Evolutionary conservation across 371 early-diverging fungal genomes (phyloP).

Genomic region (Dichotomocladium elegans): DNA sequence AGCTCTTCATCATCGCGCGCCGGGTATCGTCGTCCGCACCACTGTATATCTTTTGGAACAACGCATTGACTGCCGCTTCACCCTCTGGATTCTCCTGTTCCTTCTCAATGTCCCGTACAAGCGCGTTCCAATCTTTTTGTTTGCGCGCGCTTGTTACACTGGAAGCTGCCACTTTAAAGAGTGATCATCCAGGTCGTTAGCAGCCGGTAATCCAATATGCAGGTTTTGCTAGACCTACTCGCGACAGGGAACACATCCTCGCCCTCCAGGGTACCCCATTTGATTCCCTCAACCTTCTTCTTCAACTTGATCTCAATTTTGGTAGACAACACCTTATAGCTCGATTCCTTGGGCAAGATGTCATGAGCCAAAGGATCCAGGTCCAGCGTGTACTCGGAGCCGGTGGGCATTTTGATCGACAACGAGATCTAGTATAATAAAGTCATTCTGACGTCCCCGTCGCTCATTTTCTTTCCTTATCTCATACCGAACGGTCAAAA

Average conservation of each 20-base stretch:
- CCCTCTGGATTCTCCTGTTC: slow-evolving; percentile 82
- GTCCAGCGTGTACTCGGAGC: slow-evolving; percentile 77
- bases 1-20: slow-evolving; percentile 98
- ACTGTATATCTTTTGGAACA: slow-evolving; percentile 91
- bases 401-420: slow-evolving; percentile 70
- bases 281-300: slow-evolving; percentile 66
- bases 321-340: slow-evolving; percentile 74
- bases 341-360: slow-evolving; percentile 68
- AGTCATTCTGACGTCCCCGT: background rate
- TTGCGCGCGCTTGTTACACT: slow-evolving; percentile 37
- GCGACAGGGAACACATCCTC: slow-evolving; percentile 41
- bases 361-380: slow-evolving; percentile 78
- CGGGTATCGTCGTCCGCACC: slow-evolving; percentile 90
- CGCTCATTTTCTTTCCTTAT: background rate
- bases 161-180: slow-evolving; percentile 17
- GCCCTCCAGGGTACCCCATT: slow-evolving; percentile 82
- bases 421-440: slow-evolving; percentile 56
- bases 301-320: slow-evolving; percentile 93
- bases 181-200: too few relatives aligned
- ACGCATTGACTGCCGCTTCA: slow-evolving; percentile 79
- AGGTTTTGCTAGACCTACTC: slow-evolving; percentile 25
- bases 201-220: too few relatives aligned
- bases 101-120: slow-evolving; percentile 62
- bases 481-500: slow-evolving; percentile 47
- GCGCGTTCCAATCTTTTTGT: slow-evolving; percentile 79